Conservation (phyloP, 768 basidiomycete genomes). For the Mycena epipterygia region DNA sequence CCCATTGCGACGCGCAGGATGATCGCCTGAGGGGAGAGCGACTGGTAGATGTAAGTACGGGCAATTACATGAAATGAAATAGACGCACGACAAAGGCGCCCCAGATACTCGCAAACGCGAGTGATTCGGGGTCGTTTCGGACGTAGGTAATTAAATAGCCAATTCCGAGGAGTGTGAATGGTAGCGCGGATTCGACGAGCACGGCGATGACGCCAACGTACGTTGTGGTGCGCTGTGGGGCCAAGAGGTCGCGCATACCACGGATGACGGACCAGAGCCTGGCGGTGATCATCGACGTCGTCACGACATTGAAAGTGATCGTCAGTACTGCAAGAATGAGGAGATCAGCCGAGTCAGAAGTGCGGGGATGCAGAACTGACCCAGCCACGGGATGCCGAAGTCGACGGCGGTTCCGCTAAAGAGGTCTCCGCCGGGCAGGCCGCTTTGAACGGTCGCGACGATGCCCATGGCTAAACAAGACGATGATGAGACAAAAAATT, state of each 20-base stretch:
- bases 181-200: slow-evolving; percentile 47
- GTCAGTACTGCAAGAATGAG: slow-evolving; percentile 37
- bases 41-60: neutral
- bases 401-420: slow-evolving; percentile 42
- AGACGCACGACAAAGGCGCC: slow-evolving; percentile 11
- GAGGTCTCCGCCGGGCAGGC: slow-evolving; percentile 44
- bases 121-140: slow-evolving; percentile 43
- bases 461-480: slow-evolving; percentile 43
- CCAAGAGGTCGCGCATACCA: slow-evolving; percentile 30
- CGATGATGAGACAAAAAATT: neutral
- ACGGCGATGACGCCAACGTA: slow-evolving; percentile 48
- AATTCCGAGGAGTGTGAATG: slow-evolving; percentile 47
- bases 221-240: slow-evolving; percentile 33
- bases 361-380: slow-evolving; percentile 25
- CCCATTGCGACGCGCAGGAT: slow-evolving; percentile 25
- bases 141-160: slow-evolving; percentile 49
- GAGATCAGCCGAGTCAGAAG: slow-evolving; percentile 21
- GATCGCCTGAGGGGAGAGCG: slow-evolving; percentile 18
- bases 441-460: slow-evolving; percentile 43
- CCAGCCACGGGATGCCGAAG: slow-evolving; percentile 46
- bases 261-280: slow-evolving; percentile 43
- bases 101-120: slow-evolving; percentile 35
- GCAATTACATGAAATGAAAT: neutral
- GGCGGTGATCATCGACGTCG: slow-evolving; percentile 44
- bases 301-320: slow-evolving; percentile 45